Percentiles rank a stretch among this genome's conserved stretches.
phyloP scores from a whole-genome alignment of 139 green algal species.

The Asterochloris erici region DNA sequence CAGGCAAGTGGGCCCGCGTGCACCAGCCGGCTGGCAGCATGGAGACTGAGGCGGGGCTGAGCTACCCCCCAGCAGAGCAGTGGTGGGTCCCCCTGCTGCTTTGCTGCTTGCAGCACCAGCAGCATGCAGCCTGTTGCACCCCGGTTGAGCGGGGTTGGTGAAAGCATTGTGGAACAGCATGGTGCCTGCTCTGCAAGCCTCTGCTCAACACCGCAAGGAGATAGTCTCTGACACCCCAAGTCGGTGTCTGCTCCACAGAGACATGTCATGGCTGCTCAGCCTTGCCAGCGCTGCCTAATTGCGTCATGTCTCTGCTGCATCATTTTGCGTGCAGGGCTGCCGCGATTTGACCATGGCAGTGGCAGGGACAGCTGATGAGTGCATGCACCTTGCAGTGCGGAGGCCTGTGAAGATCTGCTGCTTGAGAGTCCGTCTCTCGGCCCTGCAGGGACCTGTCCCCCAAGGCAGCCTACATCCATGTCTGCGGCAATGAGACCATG shows the following conservation, averaged over 20 bases:
- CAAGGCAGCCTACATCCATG: slow-evolving; percentile 32
- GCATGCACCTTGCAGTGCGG: neutral
- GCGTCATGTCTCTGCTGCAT: too few species aligned
- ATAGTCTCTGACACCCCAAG: neutral
- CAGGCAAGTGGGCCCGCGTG: slow-evolving; percentile 35
- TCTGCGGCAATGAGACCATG: slow-evolving; percentile 71
- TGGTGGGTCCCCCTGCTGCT: neutral
- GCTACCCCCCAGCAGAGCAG: slow-evolving; percentile 1
- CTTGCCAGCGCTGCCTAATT: neutral
- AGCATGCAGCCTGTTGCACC: neutral
- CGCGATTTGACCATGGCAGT: neutral
- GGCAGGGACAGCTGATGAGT: neutral
- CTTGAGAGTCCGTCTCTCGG: neutral
- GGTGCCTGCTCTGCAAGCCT: neutral
- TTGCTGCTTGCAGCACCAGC: too few species aligned
- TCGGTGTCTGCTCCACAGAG: neutral
- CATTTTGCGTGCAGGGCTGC: neutral
- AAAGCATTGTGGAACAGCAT: neutral
- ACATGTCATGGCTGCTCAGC: neutral
- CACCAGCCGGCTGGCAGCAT: slow-evolving; percentile 6
- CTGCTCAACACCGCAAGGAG: too few species aligned
- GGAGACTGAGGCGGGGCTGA: slow-evolving; percentile 9
- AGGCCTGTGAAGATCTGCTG: neutral
- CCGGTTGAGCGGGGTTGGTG: neutral
- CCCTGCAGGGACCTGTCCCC: slow-evolving; percentile 17